phyloP scores from a whole-genome alignment of 345 rosid species.

The Dipteronia dyeriana region DNA sequence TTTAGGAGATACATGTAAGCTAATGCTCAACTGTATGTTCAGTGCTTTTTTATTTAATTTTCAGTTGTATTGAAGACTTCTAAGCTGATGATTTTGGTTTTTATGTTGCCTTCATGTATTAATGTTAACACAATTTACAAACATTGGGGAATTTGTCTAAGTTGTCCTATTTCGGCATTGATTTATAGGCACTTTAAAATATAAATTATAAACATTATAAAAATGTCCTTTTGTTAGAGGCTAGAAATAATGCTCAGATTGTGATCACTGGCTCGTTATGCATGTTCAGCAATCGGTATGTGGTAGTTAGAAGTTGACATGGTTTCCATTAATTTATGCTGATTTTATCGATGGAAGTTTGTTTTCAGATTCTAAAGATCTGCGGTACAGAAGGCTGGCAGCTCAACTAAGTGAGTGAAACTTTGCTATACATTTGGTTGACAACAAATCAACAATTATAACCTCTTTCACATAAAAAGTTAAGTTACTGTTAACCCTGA shows the following conservation, averaged over 20 bases:
- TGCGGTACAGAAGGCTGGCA: slow-evolving; percentile 62
- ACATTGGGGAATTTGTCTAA: neutral
- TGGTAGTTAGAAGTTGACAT: slow-evolving; percentile 4
- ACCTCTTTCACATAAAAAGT: neutral
- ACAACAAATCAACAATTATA: neutral
- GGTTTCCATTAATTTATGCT: slow-evolving; percentile 14
- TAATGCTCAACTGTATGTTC: neutral
- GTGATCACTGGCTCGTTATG: slow-evolving; percentile 62
- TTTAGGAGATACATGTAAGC: slow-evolving; percentile 63
- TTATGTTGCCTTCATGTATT: neutral
- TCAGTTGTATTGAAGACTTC: neutral
- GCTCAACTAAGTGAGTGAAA: slow-evolving; percentile 45
- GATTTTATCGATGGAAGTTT: neutral
- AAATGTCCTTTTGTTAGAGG: slow-evolving; percentile 36
- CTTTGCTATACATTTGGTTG: neutral
- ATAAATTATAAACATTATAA: neutral
- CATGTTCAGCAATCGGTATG: slow-evolving; percentile 63
- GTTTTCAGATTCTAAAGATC: slow-evolving; percentile 55
- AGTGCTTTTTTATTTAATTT: neutral
- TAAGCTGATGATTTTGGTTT: neutral
- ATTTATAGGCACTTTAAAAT: neutral
- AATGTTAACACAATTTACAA: neutral
- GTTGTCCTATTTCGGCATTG: neutral
- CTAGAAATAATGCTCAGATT: slow-evolving; percentile 75
- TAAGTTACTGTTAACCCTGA: neutral